Base-by-base conservation (phyloP, 192 early-diverging fungal genomes). In the Gryganskiella cystojenkinii region DNA sequence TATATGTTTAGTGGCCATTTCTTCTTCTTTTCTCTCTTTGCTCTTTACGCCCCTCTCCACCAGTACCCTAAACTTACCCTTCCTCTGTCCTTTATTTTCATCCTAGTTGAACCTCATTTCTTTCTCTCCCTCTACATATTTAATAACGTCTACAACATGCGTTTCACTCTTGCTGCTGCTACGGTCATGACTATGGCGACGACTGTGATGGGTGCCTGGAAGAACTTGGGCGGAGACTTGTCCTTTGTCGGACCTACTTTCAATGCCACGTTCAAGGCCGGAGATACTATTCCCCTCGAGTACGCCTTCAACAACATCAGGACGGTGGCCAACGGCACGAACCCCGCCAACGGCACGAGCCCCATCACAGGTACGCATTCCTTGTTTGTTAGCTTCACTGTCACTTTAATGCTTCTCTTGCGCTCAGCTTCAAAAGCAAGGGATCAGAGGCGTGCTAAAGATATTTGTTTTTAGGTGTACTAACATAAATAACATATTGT, bases 221-320 rank as follows among this genome's bases (percentile, higher is more conserved):
- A 69, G 66, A 56, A 56, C 52, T 14, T 78, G 20, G 74, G 74
- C 53, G 74, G 61, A 8, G 74, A 78, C 50, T 44, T 78, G 54
- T 65, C 66, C 24, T 46, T 49, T 54, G 34, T 69, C 13, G 74
- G 74, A 0, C 74, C 74, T 17, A 11, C 40, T 27, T 69, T 43
- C 45, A 78, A 78, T 31, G 66, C 74, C 19, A 69, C 74, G 13
- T 69, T 78, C 67, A 78, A 78, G 74, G 74, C 61, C 35, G 74
- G 74, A 54, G 74, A 78, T 61, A 47, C 56, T 24, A 78, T 78
- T 31, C 74, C 74, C 27, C 24, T 78, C 0, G 74, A 78, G 56
- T 78, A 78, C 56, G 56, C 66, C 5, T 78, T 78, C 61, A 63
- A 47, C 42, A 46, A 51, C 28, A 0, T 55, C n/a, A 78, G 68